A percentile compares a stretch with the other conserved stretches of the same genome.
phyloP scores from a whole-genome alignment of 371 early-diverging fungal genomes.

The Batrachochytrium dendrobatidis region DNA sequence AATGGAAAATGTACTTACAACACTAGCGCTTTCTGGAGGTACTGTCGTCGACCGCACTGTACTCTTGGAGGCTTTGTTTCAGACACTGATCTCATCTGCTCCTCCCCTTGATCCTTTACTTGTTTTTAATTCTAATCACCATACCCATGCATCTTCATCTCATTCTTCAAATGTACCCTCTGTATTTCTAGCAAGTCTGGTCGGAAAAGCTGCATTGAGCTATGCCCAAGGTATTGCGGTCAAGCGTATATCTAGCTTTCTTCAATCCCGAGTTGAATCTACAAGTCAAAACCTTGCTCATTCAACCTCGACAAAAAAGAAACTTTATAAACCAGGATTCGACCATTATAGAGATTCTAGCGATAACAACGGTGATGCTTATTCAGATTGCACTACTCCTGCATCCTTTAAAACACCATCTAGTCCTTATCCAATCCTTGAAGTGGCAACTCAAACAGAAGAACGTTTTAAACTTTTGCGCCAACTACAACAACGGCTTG shows the following conservation, averaged over 20 bases:
- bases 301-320: background rate
- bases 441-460: no score
- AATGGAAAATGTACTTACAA: background rate
- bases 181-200: background rate
- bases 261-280: background rate
- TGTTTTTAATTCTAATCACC: no score
- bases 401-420: no score
- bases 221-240: background rate
- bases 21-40: conserved; percentile 1
- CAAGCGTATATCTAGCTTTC: background rate
- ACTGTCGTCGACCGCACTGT: background rate
- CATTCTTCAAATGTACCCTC: background rate
- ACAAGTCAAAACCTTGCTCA: background rate
- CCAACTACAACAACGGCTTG: conserved; percentile 18
- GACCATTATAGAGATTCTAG: no score
- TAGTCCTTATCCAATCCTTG: background rate
- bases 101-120: no score
- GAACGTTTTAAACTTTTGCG: background rate
- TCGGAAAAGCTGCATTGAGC: background rate
- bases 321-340: no score
- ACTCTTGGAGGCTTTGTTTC: background rate
- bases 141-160: background rate
- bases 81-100: background rate
- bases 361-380: background rate
- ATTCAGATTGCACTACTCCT: no score